A percentile compares a stretch with the other conserved stretches of the same genome.
These are phyloP conservation scores for Phycomyces nitens DNA, from an alignment of 192 early-diverging fungal genomes.

Conservation along the genomic window DNA sequence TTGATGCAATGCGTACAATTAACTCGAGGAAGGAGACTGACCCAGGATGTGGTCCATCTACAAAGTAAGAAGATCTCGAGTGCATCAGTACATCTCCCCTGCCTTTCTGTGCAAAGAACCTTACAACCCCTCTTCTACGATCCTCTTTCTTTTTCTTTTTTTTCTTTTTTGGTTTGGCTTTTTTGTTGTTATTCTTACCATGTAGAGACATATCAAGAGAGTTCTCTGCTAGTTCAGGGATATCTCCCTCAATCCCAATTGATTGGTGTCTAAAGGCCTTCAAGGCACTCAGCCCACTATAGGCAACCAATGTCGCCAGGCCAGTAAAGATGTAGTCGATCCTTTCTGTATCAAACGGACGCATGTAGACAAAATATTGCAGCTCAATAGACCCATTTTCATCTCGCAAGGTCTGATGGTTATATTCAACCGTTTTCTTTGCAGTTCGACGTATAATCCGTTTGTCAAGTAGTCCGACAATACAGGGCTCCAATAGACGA, in stretches of 20 bases:
- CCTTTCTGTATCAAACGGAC: slow-evolving; percentile 64
- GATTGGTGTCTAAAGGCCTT: slow-evolving; percentile 23
- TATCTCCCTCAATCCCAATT: neutral
- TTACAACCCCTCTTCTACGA: neutral
- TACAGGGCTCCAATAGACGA: slow-evolving; percentile 58
- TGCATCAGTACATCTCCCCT: too few relatives aligned
- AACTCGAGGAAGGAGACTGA: slow-evolving; percentile 20
- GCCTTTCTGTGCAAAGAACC: neutral
- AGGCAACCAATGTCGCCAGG: slow-evolving; percentile 44
- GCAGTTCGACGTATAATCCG: slow-evolving; percentile 37
- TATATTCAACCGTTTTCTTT: slow-evolving; percentile 33
- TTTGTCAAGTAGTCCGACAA: slow-evolving; percentile 45
- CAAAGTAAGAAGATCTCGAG: too few relatives aligned
- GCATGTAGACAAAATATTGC: slow-evolving; percentile 46
- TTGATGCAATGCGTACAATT: slow-evolving; percentile 14
- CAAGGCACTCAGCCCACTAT: slow-evolving; percentile 51
- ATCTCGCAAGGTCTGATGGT: slow-evolving; percentile 10
- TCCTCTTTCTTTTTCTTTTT: slow-evolving; percentile 5
- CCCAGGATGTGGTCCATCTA: neutral
- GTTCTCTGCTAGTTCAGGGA: slow-evolving; percentile 3
- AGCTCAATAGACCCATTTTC: slow-evolving; percentile 26
- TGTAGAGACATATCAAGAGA: slow-evolving; percentile 10
- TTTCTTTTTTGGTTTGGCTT: slow-evolving; percentile 5
- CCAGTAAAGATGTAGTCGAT: slow-evolving; percentile 64
- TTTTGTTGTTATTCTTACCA: slow-evolving; percentile 8